Percentiles rank a stretch among this genome's conserved stretches.
These are phyloP conservation scores for Kuraishia borneana DNA, from an alignment of 805 yeast species.

Conservation along the genomic window DNA sequence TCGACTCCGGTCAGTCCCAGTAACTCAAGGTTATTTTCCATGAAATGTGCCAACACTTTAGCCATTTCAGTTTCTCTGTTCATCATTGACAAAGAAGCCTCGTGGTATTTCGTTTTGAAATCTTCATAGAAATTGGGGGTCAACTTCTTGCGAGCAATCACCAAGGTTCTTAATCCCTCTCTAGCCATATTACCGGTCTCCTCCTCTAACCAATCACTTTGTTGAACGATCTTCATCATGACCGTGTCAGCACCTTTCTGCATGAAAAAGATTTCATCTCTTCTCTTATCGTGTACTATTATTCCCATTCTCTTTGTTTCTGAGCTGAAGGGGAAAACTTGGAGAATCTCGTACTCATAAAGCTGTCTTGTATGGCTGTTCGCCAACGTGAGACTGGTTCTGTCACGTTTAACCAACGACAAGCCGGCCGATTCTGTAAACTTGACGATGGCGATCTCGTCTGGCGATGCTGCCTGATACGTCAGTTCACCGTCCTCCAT, in stretches of 20 bases:
- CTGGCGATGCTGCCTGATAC: constrained; percentile 98
- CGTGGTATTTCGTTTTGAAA: constrained; percentile 52
- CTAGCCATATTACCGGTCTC: constrained; percentile 97
- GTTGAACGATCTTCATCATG: constrained; percentile 73
- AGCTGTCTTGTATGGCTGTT: constrained; percentile 47
- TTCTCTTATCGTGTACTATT: constrained; percentile 50
- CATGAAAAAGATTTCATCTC: constrained; percentile 72
- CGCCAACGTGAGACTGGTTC: constrained; percentile 56
- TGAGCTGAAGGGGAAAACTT: constrained; percentile 89
- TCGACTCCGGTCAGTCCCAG: constrained; percentile 96
- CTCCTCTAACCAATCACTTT: constrained; percentile 94
- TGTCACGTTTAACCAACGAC: constrained; percentile 70
- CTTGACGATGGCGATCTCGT: constrained; percentile 92
- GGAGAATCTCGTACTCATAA: constrained; percentile 54
- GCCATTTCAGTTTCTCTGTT: constrained; percentile 73
- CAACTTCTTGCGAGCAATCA: constrained; percentile 77
- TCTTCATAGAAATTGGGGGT: constrained; percentile 40
- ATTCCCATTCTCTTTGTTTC: constrained; percentile 97
- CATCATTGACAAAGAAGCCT: constrained; percentile 69
- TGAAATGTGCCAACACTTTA: constrained; percentile 48
- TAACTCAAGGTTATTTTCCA: constrained; percentile 78
- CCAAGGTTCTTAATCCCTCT: constrained; percentile 93
- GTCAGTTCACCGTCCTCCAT: constrained; percentile 63
- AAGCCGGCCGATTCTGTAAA: constrained; percentile 84
- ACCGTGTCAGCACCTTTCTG: constrained; percentile 96